A percentile compares a stretch with the other conserved stretches of the same genome.
Evolutionary conservation across 2,329 filamentous ascomycete genomes (phyloP).

Genomic region (Microdochium paspali): DNA sequence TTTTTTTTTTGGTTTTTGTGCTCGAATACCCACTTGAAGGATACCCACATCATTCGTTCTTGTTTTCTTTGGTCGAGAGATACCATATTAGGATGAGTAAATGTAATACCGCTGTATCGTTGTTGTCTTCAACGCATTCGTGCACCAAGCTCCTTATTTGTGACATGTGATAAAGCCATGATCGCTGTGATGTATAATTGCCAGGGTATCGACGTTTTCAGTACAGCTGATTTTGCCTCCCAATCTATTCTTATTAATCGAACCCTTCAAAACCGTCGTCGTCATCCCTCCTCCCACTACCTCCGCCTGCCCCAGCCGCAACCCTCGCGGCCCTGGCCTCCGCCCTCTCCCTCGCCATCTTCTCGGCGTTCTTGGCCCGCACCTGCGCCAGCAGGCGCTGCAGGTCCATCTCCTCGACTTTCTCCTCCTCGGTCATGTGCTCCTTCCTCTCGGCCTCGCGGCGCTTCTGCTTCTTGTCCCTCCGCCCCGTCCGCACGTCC

Average conservation of each 20-base stretch:
- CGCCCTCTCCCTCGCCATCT: constrained; percentile 23
- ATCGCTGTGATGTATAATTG: too few species aligned
- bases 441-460: constrained; percentile 53
- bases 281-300: constrained; percentile 6
- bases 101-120: neutral
- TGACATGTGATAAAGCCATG: too few species aligned
- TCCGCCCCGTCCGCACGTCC: constrained; percentile 48
- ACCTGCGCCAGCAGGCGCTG: constrained; percentile 56
- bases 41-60: constrained; percentile 19
- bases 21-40: constrained; percentile 16
- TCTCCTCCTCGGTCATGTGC: constrained; percentile 63
- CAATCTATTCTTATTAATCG: constrained; percentile 17
- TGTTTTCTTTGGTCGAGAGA: constrained; percentile 2
- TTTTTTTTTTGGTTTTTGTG: neutral
- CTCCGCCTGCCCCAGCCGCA: constrained; percentile 7
- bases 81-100: neutral
- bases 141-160: too few species aligned
- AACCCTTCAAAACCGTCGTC: constrained; percentile 53
- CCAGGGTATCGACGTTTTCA: too few species aligned
- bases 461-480: constrained; percentile 55
- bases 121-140: too few species aligned
- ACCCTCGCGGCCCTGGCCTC: constrained; percentile 2
- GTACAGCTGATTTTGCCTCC: neutral
- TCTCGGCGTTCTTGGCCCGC: constrained; percentile 43
- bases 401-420: constrained; percentile 51